phyloP scores from a whole-genome alignment of 2,329 filamentous ascomycete genomes.

The Westerdykella sp. region DNA sequence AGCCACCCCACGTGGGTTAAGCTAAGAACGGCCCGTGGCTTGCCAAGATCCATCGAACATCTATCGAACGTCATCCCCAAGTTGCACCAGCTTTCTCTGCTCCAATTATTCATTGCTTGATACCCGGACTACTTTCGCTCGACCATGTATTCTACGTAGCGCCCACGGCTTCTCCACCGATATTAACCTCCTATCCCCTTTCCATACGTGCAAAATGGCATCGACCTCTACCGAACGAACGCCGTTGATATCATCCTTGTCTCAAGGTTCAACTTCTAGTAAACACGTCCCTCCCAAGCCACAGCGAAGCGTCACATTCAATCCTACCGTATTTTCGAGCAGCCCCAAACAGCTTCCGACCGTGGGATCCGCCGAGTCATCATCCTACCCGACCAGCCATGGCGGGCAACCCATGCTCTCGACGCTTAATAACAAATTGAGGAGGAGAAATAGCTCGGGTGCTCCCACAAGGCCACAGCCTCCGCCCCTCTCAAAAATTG shows the following conservation, averaged over 20 bases:
- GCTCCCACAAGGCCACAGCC: conserved; percentile 45
- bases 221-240: conserved; percentile 34
- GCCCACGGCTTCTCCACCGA: background rate
- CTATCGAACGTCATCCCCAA: too few species aligned
- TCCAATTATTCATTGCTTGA: too few species aligned
- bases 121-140: too few species aligned
- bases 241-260: conserved; percentile 34
- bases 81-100: too few species aligned
- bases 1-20: too few species aligned
- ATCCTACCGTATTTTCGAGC: conserved; percentile 51
- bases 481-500: conserved; percentile 63
- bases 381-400: conserved; percentile 33
- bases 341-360: conserved; percentile 31
- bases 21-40: too few species aligned
- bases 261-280: conserved; percentile 15
- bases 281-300: conserved; percentile 32
- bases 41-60: too few species aligned
- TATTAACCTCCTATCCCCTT: background rate
- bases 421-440: conserved; percentile 78
- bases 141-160: too few species aligned
- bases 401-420: conserved; percentile 51
- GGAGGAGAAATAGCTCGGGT: conserved; percentile 77
- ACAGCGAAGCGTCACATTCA: conserved; percentile 68
- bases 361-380: conserved; percentile 15
- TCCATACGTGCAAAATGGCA: conserved; percentile 20